Conservation (phyloP, 305 asterid genomes). For the Fraxinus floribunda region DNA sequence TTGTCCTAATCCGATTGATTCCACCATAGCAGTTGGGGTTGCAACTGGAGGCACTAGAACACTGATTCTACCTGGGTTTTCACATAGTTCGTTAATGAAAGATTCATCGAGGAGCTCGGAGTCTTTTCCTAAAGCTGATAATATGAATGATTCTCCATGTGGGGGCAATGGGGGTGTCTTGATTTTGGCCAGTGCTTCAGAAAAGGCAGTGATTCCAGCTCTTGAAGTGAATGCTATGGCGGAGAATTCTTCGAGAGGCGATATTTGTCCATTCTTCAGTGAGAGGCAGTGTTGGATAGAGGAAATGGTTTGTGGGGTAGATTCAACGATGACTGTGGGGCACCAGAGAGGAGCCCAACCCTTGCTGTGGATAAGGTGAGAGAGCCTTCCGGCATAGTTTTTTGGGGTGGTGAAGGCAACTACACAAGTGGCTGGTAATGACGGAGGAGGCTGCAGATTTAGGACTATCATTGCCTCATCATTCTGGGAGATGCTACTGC, state of each 20-base stretch:
- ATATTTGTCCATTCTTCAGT: conserved; percentile 12
- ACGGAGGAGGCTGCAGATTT: conserved; percentile 34
- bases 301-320: conserved; percentile 60
- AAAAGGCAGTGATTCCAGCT: conserved; percentile 62
- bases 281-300: conserved; percentile 41
- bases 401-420: conserved; percentile 76
- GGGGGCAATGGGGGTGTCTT: conserved; percentile 40
- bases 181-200: conserved; percentile 38
- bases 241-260: conserved; percentile 52
- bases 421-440: conserved; percentile 32
- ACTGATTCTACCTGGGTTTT: conserved; percentile 46
- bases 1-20: conserved; percentile 50
- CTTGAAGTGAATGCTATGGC: conserved; percentile 85
- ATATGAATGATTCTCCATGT: conserved; percentile 41
- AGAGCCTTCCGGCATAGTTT: conserved; percentile 60
- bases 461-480: conserved; percentile 32
- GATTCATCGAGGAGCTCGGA: conserved; percentile 55
- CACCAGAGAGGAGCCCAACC: conserved; percentile 75
- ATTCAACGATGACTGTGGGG: conserved; percentile 63
- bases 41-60: conserved; percentile 59
- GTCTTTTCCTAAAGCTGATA: conserved; percentile 71
- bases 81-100: conserved; percentile 42
- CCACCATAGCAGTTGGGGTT: conserved; percentile 60
- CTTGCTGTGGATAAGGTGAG: conserved; percentile 45
- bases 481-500: background rate